Conservation (phyloP, 345 rosid species). For the Trapa bicornis region DNA sequence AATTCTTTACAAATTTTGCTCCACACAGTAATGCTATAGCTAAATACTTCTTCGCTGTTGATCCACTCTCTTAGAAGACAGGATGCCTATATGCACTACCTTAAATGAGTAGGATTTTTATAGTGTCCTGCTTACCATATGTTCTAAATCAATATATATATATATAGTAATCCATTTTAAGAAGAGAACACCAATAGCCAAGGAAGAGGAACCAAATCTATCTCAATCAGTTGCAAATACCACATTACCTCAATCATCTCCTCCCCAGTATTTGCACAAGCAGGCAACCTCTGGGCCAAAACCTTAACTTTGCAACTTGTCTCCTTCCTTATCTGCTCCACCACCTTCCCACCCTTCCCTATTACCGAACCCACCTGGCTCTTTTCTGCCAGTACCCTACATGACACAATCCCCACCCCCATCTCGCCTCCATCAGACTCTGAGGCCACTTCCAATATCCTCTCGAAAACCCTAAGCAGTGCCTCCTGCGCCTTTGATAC, state of each 20-base stretch:
- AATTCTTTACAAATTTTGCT: neutral
- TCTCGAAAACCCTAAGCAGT: slow-evolving; percentile 59
- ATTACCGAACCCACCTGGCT: slow-evolving; percentile 66
- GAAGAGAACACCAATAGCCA: neutral
- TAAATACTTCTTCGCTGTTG: neutral
- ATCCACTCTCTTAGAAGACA: neutral
- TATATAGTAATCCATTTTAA: neutral
- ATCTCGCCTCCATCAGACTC: slow-evolving; percentile 26
- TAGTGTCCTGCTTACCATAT: neutral
- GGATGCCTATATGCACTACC: neutral
- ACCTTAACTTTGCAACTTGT: slow-evolving; percentile 57
- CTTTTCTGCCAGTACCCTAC: slow-evolving; percentile 61
- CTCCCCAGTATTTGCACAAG: slow-evolving; percentile 50
- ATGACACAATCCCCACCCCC: slow-evolving; percentile 39
- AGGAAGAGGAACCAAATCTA: neutral
- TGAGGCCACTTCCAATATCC: slow-evolving; percentile 54
- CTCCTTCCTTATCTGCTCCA: slow-evolving; percentile 67
- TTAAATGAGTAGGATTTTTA: too few species aligned
- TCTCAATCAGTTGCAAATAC: slow-evolving; percentile 2
- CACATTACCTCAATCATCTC: slow-evolving; percentile 66
- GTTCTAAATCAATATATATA: neutral
- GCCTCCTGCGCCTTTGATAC: slow-evolving; percentile 79
- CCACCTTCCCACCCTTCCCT: slow-evolving; percentile 79
- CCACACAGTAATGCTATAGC: neutral
- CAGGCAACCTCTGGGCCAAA: slow-evolving; percentile 53